Conservation (phyloP, 148 eudicot species). For the Nyssa sinensis region DNA sequence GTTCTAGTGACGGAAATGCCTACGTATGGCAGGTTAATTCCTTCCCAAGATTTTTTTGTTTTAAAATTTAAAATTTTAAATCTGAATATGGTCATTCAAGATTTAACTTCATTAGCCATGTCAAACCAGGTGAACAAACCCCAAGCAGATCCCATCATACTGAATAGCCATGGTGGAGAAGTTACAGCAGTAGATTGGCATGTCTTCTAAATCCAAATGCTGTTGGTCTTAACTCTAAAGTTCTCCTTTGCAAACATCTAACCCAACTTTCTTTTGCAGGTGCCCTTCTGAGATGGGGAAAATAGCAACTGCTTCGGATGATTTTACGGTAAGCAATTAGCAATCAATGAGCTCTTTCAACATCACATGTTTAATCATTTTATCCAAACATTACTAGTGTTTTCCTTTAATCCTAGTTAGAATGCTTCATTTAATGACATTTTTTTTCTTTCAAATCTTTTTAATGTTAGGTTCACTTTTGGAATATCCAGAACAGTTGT, state of each 20-base stretch:
- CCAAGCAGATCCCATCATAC: constrained; percentile 49
- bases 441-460: constrained; percentile 4
- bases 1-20: constrained; percentile 85
- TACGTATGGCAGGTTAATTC: constrained; percentile 85
- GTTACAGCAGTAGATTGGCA: constrained; percentile 95
- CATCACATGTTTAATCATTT: not conserved
- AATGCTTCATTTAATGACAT: not conserved
- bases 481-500: constrained; percentile 62
- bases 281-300: constrained; percentile 69
- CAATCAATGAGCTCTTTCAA: not conserved
- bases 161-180: constrained; percentile 76
- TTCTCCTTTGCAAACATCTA: not conserved
- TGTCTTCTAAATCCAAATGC: not conserved
- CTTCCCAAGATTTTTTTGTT: constrained; percentile 10
- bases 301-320: constrained; percentile 88
- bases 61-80: not conserved
- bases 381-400: not conserved
- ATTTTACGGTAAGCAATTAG: constrained; percentile 66
- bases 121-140: constrained; percentile 67
- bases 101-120: not conserved
- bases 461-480: constrained; percentile 71
- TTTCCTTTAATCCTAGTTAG: too few relatives aligned
- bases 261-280: constrained; percentile 47
- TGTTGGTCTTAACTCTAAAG: not conserved
- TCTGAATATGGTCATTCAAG: constrained; percentile 5